phyloP scores from a whole-genome alignment of 768 basidiomycete genomes.

The Russula foetens region DNA sequence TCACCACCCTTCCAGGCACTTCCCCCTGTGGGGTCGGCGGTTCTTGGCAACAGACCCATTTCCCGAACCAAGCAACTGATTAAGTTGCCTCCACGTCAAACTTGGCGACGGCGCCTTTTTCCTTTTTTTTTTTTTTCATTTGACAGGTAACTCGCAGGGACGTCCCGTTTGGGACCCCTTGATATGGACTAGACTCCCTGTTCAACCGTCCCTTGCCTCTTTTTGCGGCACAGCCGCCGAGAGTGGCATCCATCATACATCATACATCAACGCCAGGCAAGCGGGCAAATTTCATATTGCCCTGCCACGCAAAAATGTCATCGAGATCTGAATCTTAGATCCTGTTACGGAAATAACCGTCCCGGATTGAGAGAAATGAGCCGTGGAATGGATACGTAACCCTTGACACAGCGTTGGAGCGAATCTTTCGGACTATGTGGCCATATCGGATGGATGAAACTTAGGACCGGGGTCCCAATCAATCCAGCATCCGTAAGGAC shows the following conservation, averaged over 20 bases:
- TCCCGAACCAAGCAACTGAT: constrained; percentile 14
- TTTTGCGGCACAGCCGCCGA: constrained; percentile 16
- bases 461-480: no score
- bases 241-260: constrained; percentile 3
- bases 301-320: constrained; percentile 8
- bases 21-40: constrained; percentile 20
- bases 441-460: background rate
- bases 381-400: constrained; percentile 15
- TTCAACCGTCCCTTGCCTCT: constrained; percentile 7
- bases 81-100: constrained; percentile 20
- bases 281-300: constrained; percentile 15
- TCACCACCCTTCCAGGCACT: constrained; percentile 17
- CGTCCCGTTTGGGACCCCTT: background rate
- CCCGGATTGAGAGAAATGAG: constrained; percentile 8
- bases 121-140: background rate
- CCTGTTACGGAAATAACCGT: constrained; percentile 11
- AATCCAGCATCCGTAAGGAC: background rate
- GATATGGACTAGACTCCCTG: constrained; percentile 11
- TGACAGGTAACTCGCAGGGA: constrained; percentile 5
- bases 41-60: constrained; percentile 17
- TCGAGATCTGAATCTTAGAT: constrained; percentile 16
- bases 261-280: constrained; percentile 11
- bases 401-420: constrained; percentile 10
- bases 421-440: constrained; percentile 12
- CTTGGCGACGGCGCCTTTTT: constrained; percentile 12